Evolutionary conservation across 2,329 filamentous ascomycete species (phyloP), one percentile per base, ranked within the genome.

Genomic region (Phialemoniopsis sp.): DNA sequence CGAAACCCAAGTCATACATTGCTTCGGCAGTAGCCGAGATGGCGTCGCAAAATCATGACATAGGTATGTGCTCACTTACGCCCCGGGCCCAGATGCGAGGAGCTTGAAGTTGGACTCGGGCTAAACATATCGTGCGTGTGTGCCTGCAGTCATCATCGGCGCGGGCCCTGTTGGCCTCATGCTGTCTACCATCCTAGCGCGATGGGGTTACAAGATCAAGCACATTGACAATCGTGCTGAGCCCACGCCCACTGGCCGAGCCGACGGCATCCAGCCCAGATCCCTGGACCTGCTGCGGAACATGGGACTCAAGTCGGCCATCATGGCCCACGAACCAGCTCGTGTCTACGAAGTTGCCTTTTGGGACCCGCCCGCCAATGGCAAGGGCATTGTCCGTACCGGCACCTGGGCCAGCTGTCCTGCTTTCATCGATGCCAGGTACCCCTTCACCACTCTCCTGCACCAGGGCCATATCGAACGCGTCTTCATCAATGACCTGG

Each of bases 161-260:
- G 90, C 90, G 40, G 90, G 90, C 13, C 90, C 90, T 4, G 89
- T 90, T 31, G 90, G 90, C 40, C 77, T 95, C 42, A 82, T 94
- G 66, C 76, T 95, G 17, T 93, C 89, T 8, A 89, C 89, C 21
- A 91, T 87, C 58, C 76, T 96, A 45, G 87, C 88, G 44, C 76
- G 89, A 68, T 95, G 89, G 88, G 90, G 90, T 15, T 96, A 95
- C 72, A 89, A 81, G 61, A 88, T 96, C 63, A 95, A 91, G 71
- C 89, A 95, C 65, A 89, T 95, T 56, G 90, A 95, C 66, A 95
- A 94, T 64, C 78, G 89, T 43, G 73, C 88, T 3, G 86, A 91
- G 54, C 89, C 89, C 13, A 95, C 89, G 12, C 57, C 80, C 3
- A 95, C 89, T 15, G 89, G 89, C 38, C 86, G 89, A 47, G 90